Base-by-base conservation (phyloP, 1,284 basidiomycete genomes). In the Ustilago trichophora region DNA sequence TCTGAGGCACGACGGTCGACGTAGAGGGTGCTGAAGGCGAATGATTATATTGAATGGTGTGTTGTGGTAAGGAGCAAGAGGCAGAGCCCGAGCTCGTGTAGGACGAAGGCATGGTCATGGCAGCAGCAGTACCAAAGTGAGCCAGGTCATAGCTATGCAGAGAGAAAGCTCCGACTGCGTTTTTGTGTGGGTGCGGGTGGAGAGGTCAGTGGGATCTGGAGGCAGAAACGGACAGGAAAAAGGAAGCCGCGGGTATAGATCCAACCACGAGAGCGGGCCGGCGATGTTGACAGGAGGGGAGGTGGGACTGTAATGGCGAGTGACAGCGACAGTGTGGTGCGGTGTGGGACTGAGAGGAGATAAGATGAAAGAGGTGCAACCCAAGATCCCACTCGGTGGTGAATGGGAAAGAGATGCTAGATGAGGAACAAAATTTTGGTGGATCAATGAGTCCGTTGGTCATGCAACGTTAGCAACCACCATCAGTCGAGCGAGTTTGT, bases 21-120 rank as follows among this genome's bases (percentile, higher is more conserved):
- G 40, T 19, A n/a, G 13, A 25, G 24, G 43, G 10, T 41, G 26
- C 19, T 10, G 42, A 21, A 36, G 36, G 29, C 41, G 25, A 35
- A 11, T 44, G 40, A 13, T 49, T 64, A 52, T 55, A 48, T 47
- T 46, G 59, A 47, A 22, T 24, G 27, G 11, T 18, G 27, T 45
- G 19, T 6, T 24, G 10, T 26, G 57, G 22, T 12, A 41, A 22
- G 22, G 34, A 27, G 19, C 32, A 18, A 3, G 36, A 34, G 11
- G 27, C 46, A 7, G 16, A 21, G 37, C 22, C 15, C 34, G 22
- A 11, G 18, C 29, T 42, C 22, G 36, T 3, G 27, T 29, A 13
- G 13, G 27, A 29, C 27, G 7, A 13, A 29, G 27, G 27, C 7
- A 13, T 29, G 27, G 27, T 29, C 27, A 29, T 29, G 8, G 27